Evolutionary conservation across 352 stramenopile species (phyloP).

Genomic region (Saprolegnia parasitica): DNA sequence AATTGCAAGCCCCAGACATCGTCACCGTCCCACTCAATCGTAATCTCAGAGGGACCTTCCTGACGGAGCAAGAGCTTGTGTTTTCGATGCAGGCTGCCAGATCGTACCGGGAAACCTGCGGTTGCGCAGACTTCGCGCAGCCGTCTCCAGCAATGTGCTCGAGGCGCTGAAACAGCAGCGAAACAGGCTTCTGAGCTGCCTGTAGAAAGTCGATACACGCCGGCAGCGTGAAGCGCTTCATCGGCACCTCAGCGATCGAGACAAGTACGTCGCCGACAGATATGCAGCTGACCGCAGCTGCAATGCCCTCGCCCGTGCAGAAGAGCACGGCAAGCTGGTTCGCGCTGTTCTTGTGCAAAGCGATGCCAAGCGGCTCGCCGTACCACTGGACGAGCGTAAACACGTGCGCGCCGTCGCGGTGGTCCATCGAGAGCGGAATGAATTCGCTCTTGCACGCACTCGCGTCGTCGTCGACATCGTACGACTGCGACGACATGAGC

Average conservation of each 20-base stretch:
- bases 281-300: constrained; percentile 1
- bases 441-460: neutral
- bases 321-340: constrained; percentile 7
- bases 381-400: constrained; percentile 19
- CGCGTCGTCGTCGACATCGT: constrained; percentile 6
- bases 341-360: constrained; percentile 7
- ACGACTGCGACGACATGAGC: neutral
- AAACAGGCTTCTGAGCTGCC: constrained; percentile 17
- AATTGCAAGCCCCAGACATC: neutral
- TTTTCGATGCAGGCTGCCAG: neutral
- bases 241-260: constrained; percentile 14
- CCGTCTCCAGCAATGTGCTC: neutral
- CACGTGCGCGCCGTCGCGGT: constrained; percentile 8
- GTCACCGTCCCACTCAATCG: neutral
- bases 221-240: constrained; percentile 3
- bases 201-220: constrained; percentile 24
- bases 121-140: too few relatives aligned
- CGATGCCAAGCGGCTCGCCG: constrained; percentile 19
- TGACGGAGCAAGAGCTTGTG: neutral
- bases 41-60: neutral
- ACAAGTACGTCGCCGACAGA: constrained; percentile 8
- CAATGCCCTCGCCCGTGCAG: constrained; percentile 14
- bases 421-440: constrained; percentile 5
- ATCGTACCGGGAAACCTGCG: neutral
- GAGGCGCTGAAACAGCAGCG: constrained; percentile 18